Evolutionary conservation across 2,329 filamentous ascomycete species (phyloP).

Genomic region (Claviceps citrina): DNA sequence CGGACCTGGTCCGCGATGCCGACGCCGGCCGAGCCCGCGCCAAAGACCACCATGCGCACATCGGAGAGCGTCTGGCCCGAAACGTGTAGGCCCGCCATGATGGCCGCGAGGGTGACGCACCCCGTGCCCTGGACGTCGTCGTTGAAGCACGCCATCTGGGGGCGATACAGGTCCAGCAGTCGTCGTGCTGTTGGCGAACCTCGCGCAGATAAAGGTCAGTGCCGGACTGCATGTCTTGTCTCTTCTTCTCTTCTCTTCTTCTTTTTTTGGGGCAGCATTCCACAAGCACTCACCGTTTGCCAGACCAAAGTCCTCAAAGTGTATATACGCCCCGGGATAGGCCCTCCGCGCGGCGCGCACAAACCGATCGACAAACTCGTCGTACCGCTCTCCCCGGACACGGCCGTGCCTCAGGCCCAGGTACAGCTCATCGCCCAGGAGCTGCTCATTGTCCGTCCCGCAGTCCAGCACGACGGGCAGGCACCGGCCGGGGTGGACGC

Average conservation of each 20-base stretch:
- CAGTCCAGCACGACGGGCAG: constrained; percentile 74
- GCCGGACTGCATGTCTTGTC: constrained; percentile 10
- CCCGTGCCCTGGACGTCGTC: constrained; percentile 85
- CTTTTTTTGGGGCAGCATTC: neutral
- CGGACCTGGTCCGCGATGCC: constrained; percentile 76
- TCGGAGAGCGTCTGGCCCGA: constrained; percentile 51
- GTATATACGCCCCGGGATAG: constrained; percentile 69
- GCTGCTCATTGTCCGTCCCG: constrained; percentile 64
- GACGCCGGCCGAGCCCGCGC: constrained; percentile 65
- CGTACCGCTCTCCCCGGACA: constrained; percentile 56
- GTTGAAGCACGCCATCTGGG: constrained; percentile 70
- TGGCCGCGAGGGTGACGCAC: constrained; percentile 70
- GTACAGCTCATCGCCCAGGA: constrained; percentile 65
- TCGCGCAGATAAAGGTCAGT: too few relatives aligned
- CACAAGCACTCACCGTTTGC: constrained; percentile 38
- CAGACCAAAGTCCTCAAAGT: constrained; percentile 81
- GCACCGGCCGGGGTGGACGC: constrained; percentile 64
- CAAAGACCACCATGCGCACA: constrained; percentile 59
- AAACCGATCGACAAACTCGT: constrained; percentile 62
- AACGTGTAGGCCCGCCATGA: constrained; percentile 61
- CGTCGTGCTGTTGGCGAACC: too few relatives aligned
- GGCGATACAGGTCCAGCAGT: constrained; percentile 60
- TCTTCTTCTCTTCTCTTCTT: too few relatives aligned
- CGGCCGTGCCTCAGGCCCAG: constrained; percentile 56
- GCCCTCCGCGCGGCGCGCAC: constrained; percentile 50